Evolutionary conservation across 768 basidiomycete genomes (phyloP).

Genomic region (Tephrocybe sp.): DNA sequence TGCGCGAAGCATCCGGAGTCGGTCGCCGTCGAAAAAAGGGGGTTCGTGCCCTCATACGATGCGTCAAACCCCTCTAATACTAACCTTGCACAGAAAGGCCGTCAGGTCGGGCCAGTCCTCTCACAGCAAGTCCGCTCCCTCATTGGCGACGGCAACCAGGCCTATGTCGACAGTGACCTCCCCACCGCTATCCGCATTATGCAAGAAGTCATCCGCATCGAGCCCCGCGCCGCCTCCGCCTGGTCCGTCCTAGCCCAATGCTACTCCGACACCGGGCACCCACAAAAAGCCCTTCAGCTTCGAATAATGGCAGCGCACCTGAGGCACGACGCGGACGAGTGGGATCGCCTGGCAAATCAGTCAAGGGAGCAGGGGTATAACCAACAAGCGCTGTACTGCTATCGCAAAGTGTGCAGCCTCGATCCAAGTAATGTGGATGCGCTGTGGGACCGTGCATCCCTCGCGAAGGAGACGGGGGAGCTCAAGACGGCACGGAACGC

Average conservation of each 20-base stretch:
- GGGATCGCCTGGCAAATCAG: slow-evolving; percentile 77
- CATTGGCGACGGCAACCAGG: slow-evolving; percentile 85
- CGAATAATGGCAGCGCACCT: slow-evolving; percentile 92
- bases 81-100: slow-evolving; percentile 37
- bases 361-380: slow-evolving; percentile 74
- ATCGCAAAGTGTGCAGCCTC: slow-evolving; percentile 74
- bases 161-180: slow-evolving; percentile 72
- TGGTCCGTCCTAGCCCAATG: slow-evolving; percentile 91
- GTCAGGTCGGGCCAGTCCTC: slow-evolving; percentile 49
- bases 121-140: slow-evolving; percentile 73
- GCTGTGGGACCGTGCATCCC: slow-evolving; percentile 84
- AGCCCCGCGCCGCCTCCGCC: slow-evolving; percentile 78
- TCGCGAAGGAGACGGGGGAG: slow-evolving; percentile 77
- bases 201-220: slow-evolving; percentile 92
- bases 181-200: slow-evolving; percentile 73
- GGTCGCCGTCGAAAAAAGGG: slow-evolving; percentile 51
- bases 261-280: slow-evolving; percentile 70
- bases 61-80: not conserved
- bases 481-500: slow-evolving; percentile 63
- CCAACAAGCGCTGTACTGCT: slow-evolving; percentile 92
- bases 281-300: slow-evolving; percentile 74
- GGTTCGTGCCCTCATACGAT: slow-evolving; percentile 28
- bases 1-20: slow-evolving; percentile 73
- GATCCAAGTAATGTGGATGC: slow-evolving; percentile 84
- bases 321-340: slow-evolving; percentile 79